Evolutionary conservation across 2,329 filamentous ascomycete species (phyloP), one percentile per base, ranked within the genome.

Genomic region (Purpureocillium takamizusanense): DNA sequence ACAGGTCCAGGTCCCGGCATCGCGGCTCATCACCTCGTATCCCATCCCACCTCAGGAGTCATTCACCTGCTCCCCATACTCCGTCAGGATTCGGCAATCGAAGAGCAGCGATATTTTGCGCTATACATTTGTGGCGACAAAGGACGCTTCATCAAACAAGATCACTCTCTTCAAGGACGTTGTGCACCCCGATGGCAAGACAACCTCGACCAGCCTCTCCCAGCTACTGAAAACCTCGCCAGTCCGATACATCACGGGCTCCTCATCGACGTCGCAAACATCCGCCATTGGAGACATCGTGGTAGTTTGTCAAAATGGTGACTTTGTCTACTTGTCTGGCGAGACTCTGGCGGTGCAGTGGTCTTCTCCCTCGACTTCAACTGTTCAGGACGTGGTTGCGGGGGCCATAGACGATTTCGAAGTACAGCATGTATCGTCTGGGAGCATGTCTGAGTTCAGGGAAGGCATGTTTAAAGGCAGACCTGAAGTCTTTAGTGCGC

Each of bases 21-120:
- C 77, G 6, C 68, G 73, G 43, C 62, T 81, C 44, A 69, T 82
- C 49, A 81, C 78, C 7, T 82, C 78, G 2, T 82, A 82, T 54
- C 77, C 78, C 16, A 72, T 83, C 43, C 74, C 78, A 18, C 79
- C 78, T 2, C 76, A 81, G 55, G 72, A 78, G 38, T 69, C 67
- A 37, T 79, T 83, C 53, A 76, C 76, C 38, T 81, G 78, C 56
- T 58, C 77, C 8, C 72, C 77, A 15, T 71, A 67, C 54, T 82
- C 78, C 13, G 55, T 80, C 31, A 67, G 75, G 46, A 63, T 69
- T 44, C 68, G 74, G 48, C 63, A 63, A 33, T 56, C 67, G 10
- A 64, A 65, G 16, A 63, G 59, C 39, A 67, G 59, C 45, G 67
- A 70, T 42, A 60, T 74, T 25, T 64, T 69, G 31, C 69, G 78